Base-by-base conservation (phyloP, 2,329 filamentous ascomycete genomes). In the Stachybotrys chartarum region DNA sequence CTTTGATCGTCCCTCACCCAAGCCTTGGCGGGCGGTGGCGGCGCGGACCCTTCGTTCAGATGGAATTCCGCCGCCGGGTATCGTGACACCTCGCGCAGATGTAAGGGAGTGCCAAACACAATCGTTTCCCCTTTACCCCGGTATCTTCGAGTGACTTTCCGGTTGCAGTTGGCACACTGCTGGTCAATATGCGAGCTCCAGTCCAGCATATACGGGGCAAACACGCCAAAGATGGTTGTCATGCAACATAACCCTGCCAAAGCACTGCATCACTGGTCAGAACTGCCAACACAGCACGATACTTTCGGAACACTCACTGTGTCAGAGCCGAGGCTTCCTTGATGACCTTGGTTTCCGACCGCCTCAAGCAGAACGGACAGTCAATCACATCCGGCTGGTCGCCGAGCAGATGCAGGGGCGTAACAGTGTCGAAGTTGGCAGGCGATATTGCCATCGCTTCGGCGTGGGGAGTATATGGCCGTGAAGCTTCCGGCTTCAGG, bases 121-220 rank as follows among this genome's bases (percentile, higher is more conserved):
- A 39, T 16, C 4, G 35, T 24, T 32, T 52, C 32, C 12, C 31
- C 45, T 45, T 49, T 50, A 30, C 52, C 52, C 12, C 35, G 45
- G 30, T 30, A 45, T 44, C 39, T 54, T 17, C 52, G 52, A n/a
- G 52, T 42, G 16, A 54, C 52, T 48, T 30, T 53, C 17, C 45
- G 42, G 24, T 47, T 53, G 52, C 52, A 53, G 24, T 53, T 53
- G 39, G 52, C n/a, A 24, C 52, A 53, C 14, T 49, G 45, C n/a
- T 54, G 52, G 10, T 54, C 52, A 17, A 49, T 16, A 17, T 54
- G 45, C 11, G 18, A 16, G 30, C 35, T 11, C 50, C 50, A 52
- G 35, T 52, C 10, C 7, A 42, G 35, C 32, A 18, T 52, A 18
- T 53, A 53, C n/a, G 52, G 52, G 6, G 24, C 31, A n/a, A 31